A percentile compares a stretch with the other conserved stretches of the same genome.
Conservation (phyloP, 306 rosid genomes). For the Lupinus albus region DNA sequence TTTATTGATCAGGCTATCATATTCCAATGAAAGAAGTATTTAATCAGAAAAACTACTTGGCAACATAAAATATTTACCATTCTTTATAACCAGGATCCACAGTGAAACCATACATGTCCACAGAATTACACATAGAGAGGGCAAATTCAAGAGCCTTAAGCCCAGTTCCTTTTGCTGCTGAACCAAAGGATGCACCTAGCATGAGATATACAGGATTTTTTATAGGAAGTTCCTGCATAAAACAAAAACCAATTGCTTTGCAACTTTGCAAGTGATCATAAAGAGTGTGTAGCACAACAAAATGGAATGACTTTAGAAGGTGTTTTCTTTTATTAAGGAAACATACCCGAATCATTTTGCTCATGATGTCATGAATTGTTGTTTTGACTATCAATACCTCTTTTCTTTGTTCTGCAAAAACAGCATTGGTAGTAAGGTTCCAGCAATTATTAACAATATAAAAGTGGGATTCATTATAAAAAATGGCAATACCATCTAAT, state of each 20-base stretch:
- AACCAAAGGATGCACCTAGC: slow-evolving; percentile 96
- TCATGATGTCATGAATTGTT: slow-evolving; percentile 93
- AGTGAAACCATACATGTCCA: slow-evolving; percentile 98
- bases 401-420: slow-evolving; percentile 77
- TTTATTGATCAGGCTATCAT: slow-evolving; percentile 34
- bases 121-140: slow-evolving; percentile 88
- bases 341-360: slow-evolving; percentile 78
- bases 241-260: slow-evolving; percentile 40
- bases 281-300: not conserved
- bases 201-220: slow-evolving; percentile 88
- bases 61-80: slow-evolving; percentile 59
- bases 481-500: slow-evolving; percentile 73
- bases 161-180: slow-evolving; percentile 98
- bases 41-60: slow-evolving; percentile 29
- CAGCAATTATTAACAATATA: slow-evolving; percentile 32
- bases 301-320: slow-evolving; percentile 13
- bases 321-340: slow-evolving; percentile 25
- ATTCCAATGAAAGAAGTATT: slow-evolving; percentile 20
- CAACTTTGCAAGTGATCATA: slow-evolving; percentile 35
- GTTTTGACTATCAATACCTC: slow-evolving; percentile 91
- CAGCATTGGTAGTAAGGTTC: slow-evolving; percentile 40
- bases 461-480: slow-evolving; percentile 9
- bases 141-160: slow-evolving; percentile 99
- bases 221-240: slow-evolving; percentile 89
- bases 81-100: slow-evolving; percentile 99